Base-by-base conservation (phyloP, 2,329 filamentous ascomycete species). In the Exophiala alcalophila region DNA sequence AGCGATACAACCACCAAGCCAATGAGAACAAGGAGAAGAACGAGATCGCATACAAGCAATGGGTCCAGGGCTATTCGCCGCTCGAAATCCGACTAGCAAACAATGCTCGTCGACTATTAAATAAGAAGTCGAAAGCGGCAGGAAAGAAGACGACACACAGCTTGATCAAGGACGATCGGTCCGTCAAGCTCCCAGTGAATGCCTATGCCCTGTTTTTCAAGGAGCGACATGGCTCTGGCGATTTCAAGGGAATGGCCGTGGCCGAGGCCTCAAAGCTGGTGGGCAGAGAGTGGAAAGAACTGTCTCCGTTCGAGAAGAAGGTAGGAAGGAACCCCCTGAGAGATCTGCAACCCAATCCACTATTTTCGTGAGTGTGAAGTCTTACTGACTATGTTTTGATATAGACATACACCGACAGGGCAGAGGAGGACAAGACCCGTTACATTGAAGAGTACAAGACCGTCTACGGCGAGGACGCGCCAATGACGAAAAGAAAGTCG, bases 71-170 rank as follows among this genome's bases (percentile, higher is more conserved):
- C 3, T 62, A 80, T 56, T 76, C 76, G 2, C 72, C 77, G 7
- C 65, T 75, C 4, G 60, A 81, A 56, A 83, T 85, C 53, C 65
- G 65, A 31, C 45, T 67, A 3, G 81, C 81, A 43, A 85, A 85
- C 59, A 57, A 52, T 8, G 81, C 81, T 8, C 76, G 81, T 25
- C 45, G 26, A 19, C 49, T 63, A 30, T 35, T 56, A 23, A 28
- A 26, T 6, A 52, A 56, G 56, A 30, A 50, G 42, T 28, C 47
- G 27, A 46, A 50, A 32, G 31, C 29, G 19, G 36, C 48, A 24
- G 40, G 37, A 15, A 43, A 43, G 37, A 49, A 46, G 35, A 48
- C 29, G 6, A 39, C 20, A 14, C 46, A 50, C 18, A 18, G 26
- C 2, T 33, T 36, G 5, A 69, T 84, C 39, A 47, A 63, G 4